Evolutionary conservation across 78 protist species (phyloP), one percentile per base, ranked within the genome.

Genomic region (Corallochytrium limacisporum): DNA sequence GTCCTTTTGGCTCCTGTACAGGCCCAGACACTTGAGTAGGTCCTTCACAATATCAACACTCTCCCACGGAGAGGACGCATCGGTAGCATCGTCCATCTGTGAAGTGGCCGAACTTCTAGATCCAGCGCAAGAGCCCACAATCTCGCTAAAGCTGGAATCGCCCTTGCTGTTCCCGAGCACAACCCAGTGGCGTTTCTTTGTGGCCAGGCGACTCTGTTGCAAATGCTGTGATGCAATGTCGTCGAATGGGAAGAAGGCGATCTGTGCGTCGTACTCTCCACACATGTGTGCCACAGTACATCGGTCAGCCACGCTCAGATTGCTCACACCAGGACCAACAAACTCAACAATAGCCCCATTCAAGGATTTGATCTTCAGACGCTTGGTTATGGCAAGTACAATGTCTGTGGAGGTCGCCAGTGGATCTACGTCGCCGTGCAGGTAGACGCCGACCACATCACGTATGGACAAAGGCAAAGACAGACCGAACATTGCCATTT

Each of bases 201-300:
- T 51, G 32, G 28, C 18, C 63, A 74, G 65, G 37, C 89, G 88
- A 32, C 88, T 89, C 62, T 44, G 56, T 5, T 68, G 26, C 20
- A 90, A 70, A 75, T 83, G 85, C 18, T 40, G 53, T 3, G 80
- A 37, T 1, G 87, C 69, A 37, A 39, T 54, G 44, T 46, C 69
- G 60, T 85, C 91, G 43, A 79, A 77, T 6, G 95, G 89, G 84
- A 90, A 90, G 74, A 74, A 87, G 44, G 87, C 88, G 75, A 83
- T 62, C 20, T 83, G 81, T 10, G 91, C 91, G 12, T 89, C 92
- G 60, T 84, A 84, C 68, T 90, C 95, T 38, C 88, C 90, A 22
- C 91, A 85, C 95, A 90, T 90, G 77, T 80, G 79, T n/a, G 91
- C 67, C 28, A 90, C 81, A 56, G 95, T 90, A 1, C 88, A 81